Conservation (phyloP, 805 yeast genomes). For the Yueomyces sinensis region DNA sequence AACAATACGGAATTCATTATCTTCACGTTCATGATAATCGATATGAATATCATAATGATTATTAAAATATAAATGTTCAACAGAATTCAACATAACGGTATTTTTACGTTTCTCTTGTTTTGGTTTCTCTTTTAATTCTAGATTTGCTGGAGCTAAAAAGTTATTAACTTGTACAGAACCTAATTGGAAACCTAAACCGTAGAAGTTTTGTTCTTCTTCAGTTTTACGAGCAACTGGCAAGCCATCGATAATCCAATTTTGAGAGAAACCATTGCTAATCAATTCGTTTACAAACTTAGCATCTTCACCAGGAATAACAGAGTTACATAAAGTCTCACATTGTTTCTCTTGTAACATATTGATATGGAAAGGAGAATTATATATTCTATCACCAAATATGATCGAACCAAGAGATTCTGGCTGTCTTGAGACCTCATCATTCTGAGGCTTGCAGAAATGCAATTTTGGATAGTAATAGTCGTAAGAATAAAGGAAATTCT, state of each 20-base stretch:
- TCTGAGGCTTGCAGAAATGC: slow-evolving; percentile 66
- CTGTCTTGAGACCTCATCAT: slow-evolving; percentile 35
- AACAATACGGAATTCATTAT: slow-evolving; percentile 68
- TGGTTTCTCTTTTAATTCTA: background rate
- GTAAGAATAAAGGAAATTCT: slow-evolving; percentile 55
- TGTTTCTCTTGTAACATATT: slow-evolving; percentile 59
- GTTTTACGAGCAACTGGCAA: slow-evolving; percentile 73
- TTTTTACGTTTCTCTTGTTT: background rate
- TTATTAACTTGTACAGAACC: slow-evolving; percentile 36
- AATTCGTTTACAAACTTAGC: slow-evolving; percentile 64
- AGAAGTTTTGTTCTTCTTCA: slow-evolving; percentile 45
- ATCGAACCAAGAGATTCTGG: slow-evolving; percentile 87
- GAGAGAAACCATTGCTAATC: slow-evolving; percentile 70
- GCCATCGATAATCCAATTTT: slow-evolving; percentile 92
- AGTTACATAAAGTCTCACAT: slow-evolving; percentile 57
- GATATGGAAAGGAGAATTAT: slow-evolving; percentile 78
- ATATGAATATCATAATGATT: slow-evolving; percentile 72
- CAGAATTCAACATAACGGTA: slow-evolving; percentile 5
- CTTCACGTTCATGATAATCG: slow-evolving; percentile 70
- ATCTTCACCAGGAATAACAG: slow-evolving; percentile 48
- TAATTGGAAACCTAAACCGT: slow-evolving; percentile 70
- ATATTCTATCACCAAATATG: slow-evolving; percentile 89
- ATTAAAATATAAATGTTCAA: slow-evolving; percentile 42
- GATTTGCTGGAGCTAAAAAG: background rate
- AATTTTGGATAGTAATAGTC: slow-evolving; percentile 76